Evolutionary conservation across 805 yeast species (phyloP).

Genomic region (Pichia thaimueangensis): DNA sequence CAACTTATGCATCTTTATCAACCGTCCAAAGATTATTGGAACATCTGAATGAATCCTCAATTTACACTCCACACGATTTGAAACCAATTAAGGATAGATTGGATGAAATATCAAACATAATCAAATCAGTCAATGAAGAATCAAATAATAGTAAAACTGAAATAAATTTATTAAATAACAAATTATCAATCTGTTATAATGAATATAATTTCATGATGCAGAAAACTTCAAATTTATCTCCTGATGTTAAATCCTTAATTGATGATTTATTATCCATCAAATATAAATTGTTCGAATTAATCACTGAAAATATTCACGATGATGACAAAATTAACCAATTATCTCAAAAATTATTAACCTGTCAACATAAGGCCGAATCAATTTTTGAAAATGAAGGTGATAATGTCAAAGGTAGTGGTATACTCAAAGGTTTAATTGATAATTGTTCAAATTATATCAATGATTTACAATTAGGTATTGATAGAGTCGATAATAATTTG

Average conservation of each 20-base stretch:
- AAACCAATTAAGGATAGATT: constrained; percentile 70
- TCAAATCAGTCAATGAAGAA: constrained; percentile 37
- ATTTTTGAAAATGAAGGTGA: constrained; percentile 16
- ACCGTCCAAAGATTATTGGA: constrained; percentile 80
- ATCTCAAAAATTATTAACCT: constrained; percentile 17
- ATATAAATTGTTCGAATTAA: constrained; percentile 48
- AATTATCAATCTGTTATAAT: constrained; percentile 55
- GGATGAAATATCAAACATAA: constrained; percentile 59
- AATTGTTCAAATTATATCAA: constrained; percentile 72
- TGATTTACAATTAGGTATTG: constrained; percentile 51
- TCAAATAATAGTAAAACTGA: constrained; percentile 25
- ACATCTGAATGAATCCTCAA: constrained; percentile 74
- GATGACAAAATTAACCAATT: constrained; percentile 14
- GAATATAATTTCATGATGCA: constrained; percentile 53
- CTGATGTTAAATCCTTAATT: constrained; percentile 44
- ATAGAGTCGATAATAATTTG: constrained; percentile 44
- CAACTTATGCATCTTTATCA: constrained; percentile 82
- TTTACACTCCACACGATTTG: constrained; percentile 79
- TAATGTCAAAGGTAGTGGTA: constrained; percentile 34
- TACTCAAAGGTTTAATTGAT: constrained; percentile 69
- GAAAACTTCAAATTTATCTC: constrained; percentile 47
- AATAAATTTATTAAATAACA: constrained; percentile 49
- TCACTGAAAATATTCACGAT: constrained; percentile 37
- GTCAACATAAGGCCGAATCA: constrained; percentile 22
- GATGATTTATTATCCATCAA: constrained; percentile 58